Evolutionary conservation across 1,139 yeast species (phyloP).

Genomic region (Scheffersomyces illinoinensis): DNA sequence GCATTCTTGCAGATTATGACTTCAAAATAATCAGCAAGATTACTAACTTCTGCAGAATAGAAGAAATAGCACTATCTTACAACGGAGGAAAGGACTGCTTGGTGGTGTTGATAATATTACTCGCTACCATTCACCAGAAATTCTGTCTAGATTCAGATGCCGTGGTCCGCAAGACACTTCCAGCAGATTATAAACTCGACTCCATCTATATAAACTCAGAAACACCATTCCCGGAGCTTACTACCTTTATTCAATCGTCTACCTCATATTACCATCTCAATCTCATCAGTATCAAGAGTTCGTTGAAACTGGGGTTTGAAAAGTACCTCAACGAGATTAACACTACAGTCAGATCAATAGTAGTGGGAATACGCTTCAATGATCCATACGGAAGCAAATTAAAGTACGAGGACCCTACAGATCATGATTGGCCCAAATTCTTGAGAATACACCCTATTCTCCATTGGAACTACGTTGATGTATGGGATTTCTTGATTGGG

Average conservation of each 20-base stretch:
- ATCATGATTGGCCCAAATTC: conserved; percentile 86
- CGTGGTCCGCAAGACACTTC: conserved; percentile 13
- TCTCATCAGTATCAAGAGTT: conserved; percentile 44
- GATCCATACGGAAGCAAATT: conserved; percentile 73
- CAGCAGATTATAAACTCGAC: conserved; percentile 41
- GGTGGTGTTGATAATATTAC: conserved; percentile 70
- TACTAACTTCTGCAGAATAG: conserved; percentile 23
- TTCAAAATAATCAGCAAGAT: conserved; percentile 1
- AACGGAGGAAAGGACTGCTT: conserved; percentile 93
- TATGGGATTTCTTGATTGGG: conserved; percentile 68
- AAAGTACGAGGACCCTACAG: conserved; percentile 63
- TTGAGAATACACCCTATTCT: conserved; percentile 78
- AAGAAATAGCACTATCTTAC: conserved; percentile 71
- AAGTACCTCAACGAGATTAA: conserved; percentile 49
- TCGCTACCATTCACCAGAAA: conserved; percentile 55
- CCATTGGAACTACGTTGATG: conserved; percentile 75
- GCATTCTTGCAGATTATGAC: conserved; percentile 14
- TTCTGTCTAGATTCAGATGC: conserved; percentile 6
- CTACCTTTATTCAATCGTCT: conserved; percentile 45
- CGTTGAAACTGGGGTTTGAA: conserved; percentile 66
- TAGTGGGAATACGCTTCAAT: conserved; percentile 79
- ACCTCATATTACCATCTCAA: conserved; percentile 46
- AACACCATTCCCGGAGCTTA: conserved; percentile 61
- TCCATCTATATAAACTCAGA: conserved; percentile 74
- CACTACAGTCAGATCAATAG: conserved; percentile 57